These are phyloP conservation scores for Fraxinus nigra DNA, from an alignment of 305 asterid genomes.

Conservation along the genomic window DNA sequence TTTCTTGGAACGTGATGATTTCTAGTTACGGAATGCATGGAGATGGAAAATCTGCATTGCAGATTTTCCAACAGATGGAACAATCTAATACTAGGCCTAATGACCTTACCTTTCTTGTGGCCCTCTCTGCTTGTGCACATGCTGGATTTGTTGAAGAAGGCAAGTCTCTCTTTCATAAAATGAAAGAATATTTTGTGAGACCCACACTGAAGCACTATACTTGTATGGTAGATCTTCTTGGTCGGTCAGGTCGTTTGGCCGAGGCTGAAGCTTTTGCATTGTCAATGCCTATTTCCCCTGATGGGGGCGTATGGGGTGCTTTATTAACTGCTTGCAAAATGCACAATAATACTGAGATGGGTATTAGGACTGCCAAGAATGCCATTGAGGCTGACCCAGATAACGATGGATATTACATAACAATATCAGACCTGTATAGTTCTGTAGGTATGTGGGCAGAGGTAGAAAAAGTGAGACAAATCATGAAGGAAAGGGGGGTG, in stretches of 20 bases:
- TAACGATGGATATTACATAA: conserved; percentile 71
- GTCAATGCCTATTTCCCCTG: conserved; percentile 67
- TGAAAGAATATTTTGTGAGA: conserved; percentile 44
- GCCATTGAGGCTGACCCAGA: conserved; percentile 74
- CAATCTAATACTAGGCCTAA: conserved; percentile 43
- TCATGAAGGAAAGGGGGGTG: conserved; percentile 58
- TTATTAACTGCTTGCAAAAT: conserved; percentile 66
- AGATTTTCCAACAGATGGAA: conserved; percentile 59
- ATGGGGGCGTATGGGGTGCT: conserved; percentile 76
- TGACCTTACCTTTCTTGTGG: conserved; percentile 65
- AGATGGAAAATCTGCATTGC: conserved; percentile 50
- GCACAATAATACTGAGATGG: conserved; percentile 56
- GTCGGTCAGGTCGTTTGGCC: conserved; percentile 51
- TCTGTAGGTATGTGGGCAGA: conserved; percentile 68
- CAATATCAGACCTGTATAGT: conserved; percentile 63
- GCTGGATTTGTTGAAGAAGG: conserved; percentile 70
- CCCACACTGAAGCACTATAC: conserved; percentile 76
- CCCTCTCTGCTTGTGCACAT: conserved; percentile 75
- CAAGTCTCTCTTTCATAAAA: conserved; percentile 41
- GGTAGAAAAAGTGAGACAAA: conserved; percentile 54
- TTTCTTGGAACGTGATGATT: conserved; percentile 80
- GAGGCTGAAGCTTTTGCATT: conserved; percentile 66
- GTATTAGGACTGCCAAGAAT: conserved; percentile 66
- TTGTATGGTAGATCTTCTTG: conserved; percentile 78
- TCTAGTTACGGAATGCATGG: conserved; percentile 74